Evolutionary conservation across 2,329 filamentous ascomycete species (phyloP).

Genomic region (Pestalotiopsis fici): DNA sequence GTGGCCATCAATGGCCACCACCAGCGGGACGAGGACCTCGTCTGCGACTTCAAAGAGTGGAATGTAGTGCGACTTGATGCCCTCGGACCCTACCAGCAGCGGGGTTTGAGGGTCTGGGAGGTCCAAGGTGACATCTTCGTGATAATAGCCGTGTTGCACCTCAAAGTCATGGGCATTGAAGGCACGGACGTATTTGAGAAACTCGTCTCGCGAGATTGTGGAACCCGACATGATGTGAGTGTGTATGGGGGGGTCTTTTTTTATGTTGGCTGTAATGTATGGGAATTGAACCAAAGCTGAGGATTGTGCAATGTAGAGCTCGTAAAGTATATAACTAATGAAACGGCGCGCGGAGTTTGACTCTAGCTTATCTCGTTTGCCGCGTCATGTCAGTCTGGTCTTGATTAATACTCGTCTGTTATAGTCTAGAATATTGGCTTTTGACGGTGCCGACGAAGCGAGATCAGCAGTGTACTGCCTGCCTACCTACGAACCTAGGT

Average conservation of each 20-base stretch:
- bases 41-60: constrained; percentile 1
- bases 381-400: background rate
- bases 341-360: background rate
- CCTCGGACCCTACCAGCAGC: background rate
- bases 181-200: constrained; percentile 3
- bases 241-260: background rate
- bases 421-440: background rate
- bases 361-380: background rate
- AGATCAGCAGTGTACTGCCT: background rate
- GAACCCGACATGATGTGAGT: background rate
- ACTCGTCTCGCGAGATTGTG: background rate
- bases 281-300: background rate
- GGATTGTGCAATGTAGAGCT: background rate
- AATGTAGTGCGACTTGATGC: background rate
- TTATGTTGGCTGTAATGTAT: background rate
- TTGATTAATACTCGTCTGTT: background rate
- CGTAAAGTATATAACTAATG: background rate
- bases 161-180: constrained; percentile 1
- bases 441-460: background rate
- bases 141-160: background rate
- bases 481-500: too few species aligned
- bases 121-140: background rate
- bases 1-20: background rate
- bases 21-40: background rate
- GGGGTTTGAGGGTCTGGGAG: constrained; percentile 2